A percentile compares a stretch with the other conserved stretches of the same genome.
Evolutionary conservation across 768 basidiomycete genomes (phyloP).

Genomic region (Stropharia rugosoannulata): DNA sequence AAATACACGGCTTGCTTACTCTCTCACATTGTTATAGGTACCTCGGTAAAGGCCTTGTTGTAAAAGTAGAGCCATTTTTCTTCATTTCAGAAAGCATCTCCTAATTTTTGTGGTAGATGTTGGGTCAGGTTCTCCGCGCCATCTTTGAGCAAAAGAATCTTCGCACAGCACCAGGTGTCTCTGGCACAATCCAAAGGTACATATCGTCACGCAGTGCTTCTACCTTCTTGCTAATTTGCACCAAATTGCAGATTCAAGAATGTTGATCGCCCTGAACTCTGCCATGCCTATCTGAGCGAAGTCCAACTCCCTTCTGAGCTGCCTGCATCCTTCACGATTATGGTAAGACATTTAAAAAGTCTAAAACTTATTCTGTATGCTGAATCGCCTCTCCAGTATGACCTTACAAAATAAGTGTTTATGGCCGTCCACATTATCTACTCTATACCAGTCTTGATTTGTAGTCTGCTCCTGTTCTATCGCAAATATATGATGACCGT

Average conservation of each 20-base stretch:
- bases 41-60: slow-evolving; percentile 50
- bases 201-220: not conserved
- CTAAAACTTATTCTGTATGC: not conserved
- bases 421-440: not conserved
- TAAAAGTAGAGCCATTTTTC: slow-evolving; percentile 39
- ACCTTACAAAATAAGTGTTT: not conserved
- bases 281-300: slow-evolving; percentile 54
- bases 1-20: not conserved
- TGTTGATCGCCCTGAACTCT: slow-evolving; percentile 43
- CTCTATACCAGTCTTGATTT: not conserved
- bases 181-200: slow-evolving; percentile 57
- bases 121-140: slow-evolving; percentile 62
- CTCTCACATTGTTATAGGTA: slow-evolving; percentile 16
- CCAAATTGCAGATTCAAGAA: slow-evolving; percentile 45
- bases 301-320: slow-evolving; percentile 55
- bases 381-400: not conserved
- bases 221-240: not conserved
- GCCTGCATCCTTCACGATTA: slow-evolving; percentile 65
- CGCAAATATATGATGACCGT: too few species aligned
- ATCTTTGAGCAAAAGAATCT: slow-evolving; percentile 59
- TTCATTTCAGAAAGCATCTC: not conserved
- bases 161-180: slow-evolving; percentile 65
- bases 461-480: not conserved
- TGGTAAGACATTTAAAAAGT: slow-evolving; percentile 35
- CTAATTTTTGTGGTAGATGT: slow-evolving; percentile 33